Evolutionary conservation across 257 asterid species (phyloP).

Genomic region (Phtheirospermum japonicum): DNA sequence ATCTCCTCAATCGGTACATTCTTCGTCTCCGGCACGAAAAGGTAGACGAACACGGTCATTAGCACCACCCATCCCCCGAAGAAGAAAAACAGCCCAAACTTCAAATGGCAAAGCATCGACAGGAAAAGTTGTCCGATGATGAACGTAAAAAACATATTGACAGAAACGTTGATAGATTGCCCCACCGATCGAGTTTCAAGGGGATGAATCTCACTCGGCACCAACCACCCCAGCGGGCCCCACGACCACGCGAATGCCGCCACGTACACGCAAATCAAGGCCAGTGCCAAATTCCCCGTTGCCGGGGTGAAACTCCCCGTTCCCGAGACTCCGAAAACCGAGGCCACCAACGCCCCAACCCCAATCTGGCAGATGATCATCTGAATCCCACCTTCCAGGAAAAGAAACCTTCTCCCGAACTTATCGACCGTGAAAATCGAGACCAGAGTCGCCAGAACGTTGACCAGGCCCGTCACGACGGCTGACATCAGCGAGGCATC

Average conservation of each 20-base stretch:
- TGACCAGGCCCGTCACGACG: conserved; percentile 43
- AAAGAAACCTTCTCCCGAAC: conserved; percentile 66
- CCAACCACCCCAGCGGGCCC: conserved; percentile 73
- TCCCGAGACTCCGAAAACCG: conserved; percentile 39
- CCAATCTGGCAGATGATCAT: conserved; percentile 40
- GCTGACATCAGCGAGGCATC: conserved; percentile 51
- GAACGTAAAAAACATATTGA: conserved; percentile 52
- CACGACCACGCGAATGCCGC: conserved; percentile 67
- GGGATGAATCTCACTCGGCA: conserved; percentile 58
- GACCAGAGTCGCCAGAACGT: conserved; percentile 32
- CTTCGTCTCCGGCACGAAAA: conserved; percentile 54
- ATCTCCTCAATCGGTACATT: conserved; percentile 51
- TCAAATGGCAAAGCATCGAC: conserved; percentile 41
- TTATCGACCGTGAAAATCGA: conserved; percentile 46
- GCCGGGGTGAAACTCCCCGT: conserved; percentile 28
- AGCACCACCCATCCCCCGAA: conserved; percentile 39
- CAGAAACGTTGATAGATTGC: conserved; percentile 42
- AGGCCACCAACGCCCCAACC: conserved; percentile 27
- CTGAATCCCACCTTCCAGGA: conserved; percentile 65
- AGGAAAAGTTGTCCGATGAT: conserved; percentile 45
- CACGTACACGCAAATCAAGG: conserved; percentile 47
- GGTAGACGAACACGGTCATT: conserved; percentile 41
- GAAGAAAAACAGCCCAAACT: conserved; percentile 50
- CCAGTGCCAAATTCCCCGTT: conserved; percentile 33
- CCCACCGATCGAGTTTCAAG: conserved; percentile 55